Evolutionary conservation across 2,329 filamentous ascomycete genomes (phyloP).

Genomic region (Alternaria arbusti): DNA sequence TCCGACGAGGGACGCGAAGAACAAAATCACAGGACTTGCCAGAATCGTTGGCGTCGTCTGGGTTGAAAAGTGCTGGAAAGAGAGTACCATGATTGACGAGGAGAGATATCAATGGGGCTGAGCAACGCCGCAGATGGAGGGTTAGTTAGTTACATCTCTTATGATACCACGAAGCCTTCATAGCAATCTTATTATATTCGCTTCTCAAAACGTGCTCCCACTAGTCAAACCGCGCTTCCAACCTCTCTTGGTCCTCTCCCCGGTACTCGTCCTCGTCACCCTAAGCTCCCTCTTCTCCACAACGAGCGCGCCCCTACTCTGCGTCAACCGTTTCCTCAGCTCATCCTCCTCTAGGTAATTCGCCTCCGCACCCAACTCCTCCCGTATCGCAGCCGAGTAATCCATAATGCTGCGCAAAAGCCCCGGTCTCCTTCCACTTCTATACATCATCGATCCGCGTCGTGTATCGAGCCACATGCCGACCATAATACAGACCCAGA

Average conservation of each 20-base stretch:
- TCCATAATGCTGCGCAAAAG: conserved; percentile 39
- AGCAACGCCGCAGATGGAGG: not conserved
- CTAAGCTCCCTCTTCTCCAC: conserved; percentile 34
- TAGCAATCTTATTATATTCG: not conserved
- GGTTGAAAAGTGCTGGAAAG: conserved; percentile 81
- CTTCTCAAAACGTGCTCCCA: conserved; percentile 40
- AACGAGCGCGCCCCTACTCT: conserved; percentile 29
- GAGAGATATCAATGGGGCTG: conserved; percentile 47
- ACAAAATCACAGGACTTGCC: conserved; percentile 59
- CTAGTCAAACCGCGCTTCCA: conserved; percentile 31
- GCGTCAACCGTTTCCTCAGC: conserved; percentile 23
- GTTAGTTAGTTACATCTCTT: not conserved
- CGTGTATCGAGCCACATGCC: conserved; percentile 43
- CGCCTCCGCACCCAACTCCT: conserved; percentile 31
- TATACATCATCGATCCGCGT: conserved; percentile 38
- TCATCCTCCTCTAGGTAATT: conserved; percentile 31
- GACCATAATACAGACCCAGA: conserved; percentile 42
- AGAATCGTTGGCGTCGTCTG: conserved; percentile 73
- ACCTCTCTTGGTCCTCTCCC: conserved; percentile 9
- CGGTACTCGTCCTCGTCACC: conserved; percentile 24
- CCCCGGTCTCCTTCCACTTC: conserved; percentile 35
- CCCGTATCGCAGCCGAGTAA: conserved; percentile 31
- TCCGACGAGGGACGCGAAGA: conserved; percentile 53
- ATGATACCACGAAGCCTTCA: not conserved
- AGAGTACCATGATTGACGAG: conserved; percentile 80